Conservation (phyloP, 306 rosid species). For the Quercus berberidifolia region DNA sequence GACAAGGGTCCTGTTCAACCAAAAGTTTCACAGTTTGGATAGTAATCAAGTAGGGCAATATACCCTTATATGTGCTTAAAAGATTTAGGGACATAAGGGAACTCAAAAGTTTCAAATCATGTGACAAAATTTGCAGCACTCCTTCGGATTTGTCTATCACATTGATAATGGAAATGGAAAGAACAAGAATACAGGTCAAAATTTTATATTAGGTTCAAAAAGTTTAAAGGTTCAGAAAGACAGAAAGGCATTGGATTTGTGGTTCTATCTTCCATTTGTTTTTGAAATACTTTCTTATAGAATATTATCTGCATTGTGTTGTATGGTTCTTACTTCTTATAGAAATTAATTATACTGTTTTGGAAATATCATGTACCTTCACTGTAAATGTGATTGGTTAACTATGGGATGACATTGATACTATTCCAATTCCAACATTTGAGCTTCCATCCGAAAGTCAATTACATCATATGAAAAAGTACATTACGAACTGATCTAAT, state of each 20-base stretch:
- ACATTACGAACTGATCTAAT: too few species aligned
- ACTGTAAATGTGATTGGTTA: background rate
- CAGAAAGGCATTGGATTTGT: background rate
- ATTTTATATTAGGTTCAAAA: background rate
- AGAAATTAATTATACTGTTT: background rate
- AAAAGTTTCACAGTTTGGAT: slow-evolving; percentile 13
- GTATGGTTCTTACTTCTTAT: background rate
- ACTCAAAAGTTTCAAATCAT: too few species aligned
- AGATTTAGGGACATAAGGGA: too few species aligned
- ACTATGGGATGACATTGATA: too few species aligned
- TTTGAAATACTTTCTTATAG: too few species aligned
- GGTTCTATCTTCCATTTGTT: background rate
- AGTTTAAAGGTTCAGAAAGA: background rate
- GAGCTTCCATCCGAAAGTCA: too few species aligned
- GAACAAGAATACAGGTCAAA: background rate
- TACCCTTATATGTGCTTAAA: too few species aligned
- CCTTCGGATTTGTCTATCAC: background rate
- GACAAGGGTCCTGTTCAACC: background rate
- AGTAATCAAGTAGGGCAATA: background rate
- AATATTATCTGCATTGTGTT: background rate
- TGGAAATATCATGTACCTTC: background rate
- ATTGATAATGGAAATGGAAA: background rate
- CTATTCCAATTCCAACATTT: too few species aligned
- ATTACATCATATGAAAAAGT: too few species aligned
- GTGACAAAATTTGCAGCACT: too few species aligned